Evolutionary conservation across 2,329 filamentous ascomycete genomes (phyloP).

Genomic region (Calonectria naviculata): DNA sequence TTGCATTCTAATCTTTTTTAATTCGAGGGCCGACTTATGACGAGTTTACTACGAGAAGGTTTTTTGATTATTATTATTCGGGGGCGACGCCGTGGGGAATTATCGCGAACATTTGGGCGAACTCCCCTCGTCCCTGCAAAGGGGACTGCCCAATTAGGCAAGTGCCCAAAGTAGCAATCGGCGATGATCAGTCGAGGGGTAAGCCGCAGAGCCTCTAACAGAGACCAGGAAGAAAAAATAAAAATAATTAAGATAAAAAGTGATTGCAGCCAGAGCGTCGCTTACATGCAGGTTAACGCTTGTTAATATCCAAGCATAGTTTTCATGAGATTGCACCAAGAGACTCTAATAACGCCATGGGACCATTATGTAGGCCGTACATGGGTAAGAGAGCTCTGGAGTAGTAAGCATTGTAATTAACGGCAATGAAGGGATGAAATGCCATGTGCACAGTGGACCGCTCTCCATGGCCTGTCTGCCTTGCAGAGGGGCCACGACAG

Average conservation of each 20-base stretch:
- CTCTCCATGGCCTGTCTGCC: background rate
- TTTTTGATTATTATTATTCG: no score
- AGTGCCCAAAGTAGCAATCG: background rate
- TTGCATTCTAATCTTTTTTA: conserved; percentile 1
- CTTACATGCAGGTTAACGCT: background rate
- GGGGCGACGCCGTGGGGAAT: no score
- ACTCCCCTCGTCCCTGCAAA: background rate
- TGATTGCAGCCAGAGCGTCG: background rate
- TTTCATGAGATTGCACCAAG: background rate
- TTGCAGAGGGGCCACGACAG: background rate
- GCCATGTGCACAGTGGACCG: background rate
- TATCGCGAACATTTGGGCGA: no score
- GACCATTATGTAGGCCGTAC: background rate
- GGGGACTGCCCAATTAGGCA: background rate
- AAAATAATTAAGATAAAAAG: background rate
- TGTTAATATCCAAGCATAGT: background rate
- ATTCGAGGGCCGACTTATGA: background rate
- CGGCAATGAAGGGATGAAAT: background rate
- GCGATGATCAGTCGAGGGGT: background rate
- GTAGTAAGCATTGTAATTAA: background rate
- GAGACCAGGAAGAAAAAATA: background rate
- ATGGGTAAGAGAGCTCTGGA: no score
- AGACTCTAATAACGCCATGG: background rate
- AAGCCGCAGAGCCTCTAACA: background rate
- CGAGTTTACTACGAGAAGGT: background rate